Evolutionary conservation across 2,329 filamentous ascomycete species (phyloP).

Genomic region (Colletotrichum liriopes): DNA sequence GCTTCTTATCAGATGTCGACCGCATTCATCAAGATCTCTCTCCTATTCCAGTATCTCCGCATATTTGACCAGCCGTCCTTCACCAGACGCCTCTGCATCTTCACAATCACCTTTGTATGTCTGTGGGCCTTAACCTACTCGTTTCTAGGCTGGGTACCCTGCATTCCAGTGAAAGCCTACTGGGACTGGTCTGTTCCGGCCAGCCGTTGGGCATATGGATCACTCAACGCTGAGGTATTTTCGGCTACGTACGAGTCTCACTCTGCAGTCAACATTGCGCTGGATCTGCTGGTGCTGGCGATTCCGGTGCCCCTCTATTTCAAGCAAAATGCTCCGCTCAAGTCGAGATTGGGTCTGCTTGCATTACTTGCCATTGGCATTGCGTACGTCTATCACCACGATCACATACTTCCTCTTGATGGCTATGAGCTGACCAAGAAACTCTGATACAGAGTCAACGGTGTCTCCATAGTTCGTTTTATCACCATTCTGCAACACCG

Average conservation of each 20-base stretch:
- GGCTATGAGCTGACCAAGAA: background rate
- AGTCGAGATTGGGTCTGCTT: constrained; percentile 49
- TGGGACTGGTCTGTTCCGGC: constrained; percentile 45
- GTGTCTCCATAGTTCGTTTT: constrained; percentile 52
- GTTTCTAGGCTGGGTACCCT: constrained; percentile 50
- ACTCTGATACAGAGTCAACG: constrained; percentile 38
- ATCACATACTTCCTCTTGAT: background rate
- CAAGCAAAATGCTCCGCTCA: constrained; percentile 42
- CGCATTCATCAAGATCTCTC: constrained; percentile 55
- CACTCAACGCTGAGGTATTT: constrained; percentile 46
- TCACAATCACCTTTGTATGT: constrained; percentile 39
- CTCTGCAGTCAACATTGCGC: constrained; percentile 51
- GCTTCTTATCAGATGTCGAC: constrained; percentile 52
- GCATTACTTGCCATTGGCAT: constrained; percentile 51
- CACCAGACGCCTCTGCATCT: constrained; percentile 45
- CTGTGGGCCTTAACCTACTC: constrained; percentile 47
- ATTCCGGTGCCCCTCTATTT: constrained; percentile 54
- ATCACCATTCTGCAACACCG: constrained; percentile 50
- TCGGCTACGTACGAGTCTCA: constrained; percentile 53
- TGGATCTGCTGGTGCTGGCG: constrained; percentile 52
- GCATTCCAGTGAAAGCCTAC: constrained; percentile 45
- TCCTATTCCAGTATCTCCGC: constrained; percentile 56
- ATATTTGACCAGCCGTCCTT: constrained; percentile 50
- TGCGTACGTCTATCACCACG: constrained; percentile 45
- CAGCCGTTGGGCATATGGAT: constrained; percentile 52